phyloP scores from a whole-genome alignment of 139 green algal species.

The Volvox africanus region DNA sequence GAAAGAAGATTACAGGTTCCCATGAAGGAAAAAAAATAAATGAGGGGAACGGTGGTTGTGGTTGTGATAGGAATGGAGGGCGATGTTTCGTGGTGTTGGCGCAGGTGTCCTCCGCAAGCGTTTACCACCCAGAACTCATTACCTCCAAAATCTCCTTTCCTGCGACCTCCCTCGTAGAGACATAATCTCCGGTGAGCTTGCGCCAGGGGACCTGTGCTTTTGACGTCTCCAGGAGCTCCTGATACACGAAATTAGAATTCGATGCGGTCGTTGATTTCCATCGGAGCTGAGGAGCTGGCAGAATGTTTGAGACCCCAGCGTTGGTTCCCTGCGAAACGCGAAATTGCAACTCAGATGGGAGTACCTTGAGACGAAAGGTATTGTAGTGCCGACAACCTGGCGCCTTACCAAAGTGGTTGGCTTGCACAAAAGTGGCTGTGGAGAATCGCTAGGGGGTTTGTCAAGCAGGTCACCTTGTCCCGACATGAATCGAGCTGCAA shows the following conservation, averaged over 20 bases:
- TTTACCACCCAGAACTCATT: too few relatives aligned
- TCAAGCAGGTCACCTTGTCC: not conserved
- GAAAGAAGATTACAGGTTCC: too few relatives aligned
- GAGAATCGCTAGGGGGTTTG: not conserved
- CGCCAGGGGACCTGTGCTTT: conserved; percentile 37
- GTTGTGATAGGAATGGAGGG: too few relatives aligned
- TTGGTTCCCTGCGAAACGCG: not conserved
- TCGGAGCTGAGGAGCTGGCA: not conserved
- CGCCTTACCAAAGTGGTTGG: not conserved
- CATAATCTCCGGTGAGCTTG: conserved; percentile 55
- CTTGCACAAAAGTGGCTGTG: not conserved
- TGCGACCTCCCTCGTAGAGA: conserved; percentile 22
- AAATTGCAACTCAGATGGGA: too few relatives aligned
- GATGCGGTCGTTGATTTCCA: not conserved
- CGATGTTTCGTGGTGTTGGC: too few relatives aligned
- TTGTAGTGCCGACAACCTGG: too few relatives aligned
- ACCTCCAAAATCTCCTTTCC: conserved; percentile 61
- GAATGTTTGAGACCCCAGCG: not conserved
- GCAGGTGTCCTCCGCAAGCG: too few relatives aligned
- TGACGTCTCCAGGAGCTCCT: conserved; percentile 47
- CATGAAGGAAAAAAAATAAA: too few relatives aligned
- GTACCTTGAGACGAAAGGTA: too few relatives aligned
- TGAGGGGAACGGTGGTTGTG: too few relatives aligned
- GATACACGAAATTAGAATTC: conserved; percentile 29
- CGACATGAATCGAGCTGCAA: not conserved